A percentile compares a stretch with the other conserved stretches of the same genome.
These are phyloP conservation scores for Ophiostoma quercus DNA, from an alignment of 2,329 filamentous ascomycete genomes.

Conservation along the genomic window DNA sequence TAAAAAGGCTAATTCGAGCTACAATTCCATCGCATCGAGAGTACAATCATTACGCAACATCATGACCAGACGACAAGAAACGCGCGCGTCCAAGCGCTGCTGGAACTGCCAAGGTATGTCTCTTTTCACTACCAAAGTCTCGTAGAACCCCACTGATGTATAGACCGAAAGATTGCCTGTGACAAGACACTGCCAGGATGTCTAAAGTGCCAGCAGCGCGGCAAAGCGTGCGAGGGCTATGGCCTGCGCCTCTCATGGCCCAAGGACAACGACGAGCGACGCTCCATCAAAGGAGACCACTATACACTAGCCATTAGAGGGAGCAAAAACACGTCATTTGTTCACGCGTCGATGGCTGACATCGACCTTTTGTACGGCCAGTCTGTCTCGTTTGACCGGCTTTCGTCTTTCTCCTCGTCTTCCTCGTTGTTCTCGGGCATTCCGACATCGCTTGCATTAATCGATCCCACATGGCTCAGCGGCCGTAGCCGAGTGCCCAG, in stretches of 20 bases:
- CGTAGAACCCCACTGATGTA: neutral
- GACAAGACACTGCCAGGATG: constrained; percentile 25
- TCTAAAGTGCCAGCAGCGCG: constrained; percentile 20
- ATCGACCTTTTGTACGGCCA: neutral
- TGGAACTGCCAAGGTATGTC: constrained; percentile 24
- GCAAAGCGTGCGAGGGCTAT: constrained; percentile 23
- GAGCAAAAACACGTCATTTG: neutral
- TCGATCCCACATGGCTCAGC: neutral
- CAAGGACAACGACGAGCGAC: constrained; percentile 15
- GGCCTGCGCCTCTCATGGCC: constrained; percentile 27
- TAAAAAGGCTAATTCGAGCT: neutral
- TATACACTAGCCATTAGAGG: neutral
- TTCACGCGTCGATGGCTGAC: neutral
- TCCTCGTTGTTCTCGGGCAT: neutral
- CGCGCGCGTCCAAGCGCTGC: constrained; percentile 18
- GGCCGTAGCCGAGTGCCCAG: constrained; percentile 22
- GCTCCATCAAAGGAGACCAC: neutral
- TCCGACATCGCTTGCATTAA: neutral
- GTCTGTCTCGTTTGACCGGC: neutral
- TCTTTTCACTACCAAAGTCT: too few relatives aligned
- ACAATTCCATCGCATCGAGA: neutral
- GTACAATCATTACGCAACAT: neutral
- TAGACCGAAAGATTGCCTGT: constrained; percentile 26
- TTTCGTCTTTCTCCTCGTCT: too few relatives aligned
- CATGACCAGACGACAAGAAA: neutral